These are phyloP conservation scores for Talaromyces rugulosus DNA, from an alignment of 2,329 filamentous ascomycete species.

Conservation along the genomic window DNA sequence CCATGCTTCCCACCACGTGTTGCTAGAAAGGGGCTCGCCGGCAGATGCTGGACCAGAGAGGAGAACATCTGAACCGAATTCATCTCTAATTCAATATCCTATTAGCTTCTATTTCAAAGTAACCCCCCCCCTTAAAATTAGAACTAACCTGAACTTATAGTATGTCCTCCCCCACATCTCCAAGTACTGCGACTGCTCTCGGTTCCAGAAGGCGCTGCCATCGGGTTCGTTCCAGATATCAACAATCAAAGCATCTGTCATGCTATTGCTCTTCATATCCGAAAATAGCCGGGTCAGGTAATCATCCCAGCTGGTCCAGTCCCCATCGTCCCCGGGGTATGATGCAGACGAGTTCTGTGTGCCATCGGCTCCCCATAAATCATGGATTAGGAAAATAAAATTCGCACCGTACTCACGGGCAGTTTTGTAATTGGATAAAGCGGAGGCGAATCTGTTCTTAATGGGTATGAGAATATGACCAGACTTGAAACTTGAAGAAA, in stretches of 20 bases:
- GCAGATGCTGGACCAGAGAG: constrained; percentile 40
- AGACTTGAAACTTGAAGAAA: not conserved
- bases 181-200: constrained; percentile 35
- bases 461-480: not conserved
- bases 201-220: constrained; percentile 32
- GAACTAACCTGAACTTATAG: constrained; percentile 7
- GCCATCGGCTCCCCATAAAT: constrained; percentile 49
- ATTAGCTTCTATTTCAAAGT: constrained; percentile 23
- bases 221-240: constrained; percentile 57
- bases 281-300: constrained; percentile 16
- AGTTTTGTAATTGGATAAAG: constrained; percentile 44
- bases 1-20: constrained; percentile 38
- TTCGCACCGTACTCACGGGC: constrained; percentile 38
- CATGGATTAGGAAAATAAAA: constrained; percentile 46
- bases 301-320: constrained; percentile 38
- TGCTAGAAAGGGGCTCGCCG: constrained; percentile 24
- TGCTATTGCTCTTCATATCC: constrained; percentile 20
- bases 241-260: constrained; percentile 35
- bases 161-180: constrained; percentile 11
- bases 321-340: constrained; percentile 48
- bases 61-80: constrained; percentile 13
- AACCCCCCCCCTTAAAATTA: not conserved
- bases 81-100: constrained; percentile 4
- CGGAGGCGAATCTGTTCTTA: constrained; percentile 24
- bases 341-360: constrained; percentile 30